Conservation (phyloP, 108 stramenopile genomes). For the Cyclotella choctawhatcheeana region DNA sequence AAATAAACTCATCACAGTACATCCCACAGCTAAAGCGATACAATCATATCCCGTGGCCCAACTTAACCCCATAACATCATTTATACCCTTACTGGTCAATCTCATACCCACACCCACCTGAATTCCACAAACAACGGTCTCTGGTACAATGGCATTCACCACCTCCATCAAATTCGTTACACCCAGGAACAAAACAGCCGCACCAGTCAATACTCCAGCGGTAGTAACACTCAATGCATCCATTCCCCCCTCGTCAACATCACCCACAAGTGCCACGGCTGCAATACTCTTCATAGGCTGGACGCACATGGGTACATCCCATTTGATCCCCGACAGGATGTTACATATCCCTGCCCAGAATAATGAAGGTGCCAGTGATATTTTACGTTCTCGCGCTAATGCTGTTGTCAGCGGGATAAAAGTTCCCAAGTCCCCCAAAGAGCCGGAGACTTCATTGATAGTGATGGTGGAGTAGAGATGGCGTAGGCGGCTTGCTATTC, state of each 20-base stretch:
- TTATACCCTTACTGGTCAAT: conserved; percentile 64
- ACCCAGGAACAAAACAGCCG: conserved; percentile 58
- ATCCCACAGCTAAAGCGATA: conserved; percentile 53
- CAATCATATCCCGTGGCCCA: conserved; percentile 67
- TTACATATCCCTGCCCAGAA: conserved; percentile 76
- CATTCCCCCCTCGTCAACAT: conserved; percentile 21
- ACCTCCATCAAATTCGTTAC: conserved; percentile 71
- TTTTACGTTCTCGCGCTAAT: conserved; percentile 61
- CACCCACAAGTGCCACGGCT: conserved; percentile 66
- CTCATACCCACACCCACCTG: conserved; percentile 85
- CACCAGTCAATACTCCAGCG: conserved; percentile 77
- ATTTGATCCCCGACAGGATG: conserved; percentile 63
- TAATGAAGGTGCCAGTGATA: conserved; percentile 70
- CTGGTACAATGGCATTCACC: conserved; percentile 75
- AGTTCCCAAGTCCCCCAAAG: conserved; percentile 82
- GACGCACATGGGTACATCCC: conserved; percentile 89
- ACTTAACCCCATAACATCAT: conserved; percentile 57
- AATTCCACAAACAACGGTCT: conserved; percentile 70
- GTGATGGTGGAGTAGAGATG: conserved; percentile 21
- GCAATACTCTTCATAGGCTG: conserved; percentile 93
- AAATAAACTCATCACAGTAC: conserved; percentile 49
- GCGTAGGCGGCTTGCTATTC: background rate
- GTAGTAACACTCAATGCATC: conserved; percentile 65
- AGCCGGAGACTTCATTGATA: conserved; percentile 75
- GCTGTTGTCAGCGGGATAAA: conserved; percentile 82